Percentiles rank a stretch among this genome's conserved stretches.
Evolutionary conservation across 345 rosid genomes (phyloP).

Genomic region (Mercurialis annua): DNA sequence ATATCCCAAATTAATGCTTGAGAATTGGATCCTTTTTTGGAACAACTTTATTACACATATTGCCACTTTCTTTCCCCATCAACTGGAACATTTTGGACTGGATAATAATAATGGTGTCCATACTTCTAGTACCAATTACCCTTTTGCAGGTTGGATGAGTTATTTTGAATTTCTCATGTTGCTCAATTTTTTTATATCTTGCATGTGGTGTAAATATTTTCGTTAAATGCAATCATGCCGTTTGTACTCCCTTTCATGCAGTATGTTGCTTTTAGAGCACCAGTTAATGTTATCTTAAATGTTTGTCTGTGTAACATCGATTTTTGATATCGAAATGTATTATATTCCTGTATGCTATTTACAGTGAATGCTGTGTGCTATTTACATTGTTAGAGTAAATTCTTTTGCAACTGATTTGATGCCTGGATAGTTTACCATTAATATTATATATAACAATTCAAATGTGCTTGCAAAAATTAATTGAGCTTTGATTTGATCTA

Average conservation of each 20-base stretch:
- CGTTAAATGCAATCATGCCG: background rate
- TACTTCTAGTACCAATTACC: background rate
- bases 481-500: slow-evolving; percentile 1
- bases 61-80: too few relatives aligned
- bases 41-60: too few relatives aligned
- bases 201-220: background rate
- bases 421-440: background rate
- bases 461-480: background rate
- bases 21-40: too few relatives aligned
- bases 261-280: background rate
- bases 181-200: background rate
- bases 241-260: background rate
- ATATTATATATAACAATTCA: background rate
- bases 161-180: background rate
- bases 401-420: background rate
- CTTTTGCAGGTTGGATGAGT: background rate
- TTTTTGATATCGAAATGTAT: background rate
- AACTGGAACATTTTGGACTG: too few relatives aligned
- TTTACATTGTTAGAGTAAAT: slow-evolving; percentile 6
- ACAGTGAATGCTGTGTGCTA: background rate
- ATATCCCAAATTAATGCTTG: too few relatives aligned
- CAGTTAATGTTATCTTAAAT: background rate
- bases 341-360: background rate
- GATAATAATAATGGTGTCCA: too few relatives aligned
- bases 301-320: background rate